Conservation (phyloP, 805 yeast species). For the Starmera dryadoides region DNA sequence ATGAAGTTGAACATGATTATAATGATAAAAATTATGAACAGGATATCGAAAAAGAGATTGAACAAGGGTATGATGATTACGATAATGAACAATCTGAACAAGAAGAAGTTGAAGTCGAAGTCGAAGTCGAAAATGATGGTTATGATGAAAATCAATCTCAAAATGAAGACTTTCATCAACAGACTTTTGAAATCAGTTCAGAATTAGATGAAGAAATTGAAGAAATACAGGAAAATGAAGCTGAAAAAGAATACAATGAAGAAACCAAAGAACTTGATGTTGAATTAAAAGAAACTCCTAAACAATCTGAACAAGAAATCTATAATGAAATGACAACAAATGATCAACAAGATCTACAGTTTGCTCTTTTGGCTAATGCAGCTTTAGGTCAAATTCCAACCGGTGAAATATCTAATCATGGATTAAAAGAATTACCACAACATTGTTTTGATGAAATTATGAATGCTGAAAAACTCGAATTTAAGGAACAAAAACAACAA, state of each 20-base stretch:
- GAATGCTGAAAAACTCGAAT: too few species aligned
- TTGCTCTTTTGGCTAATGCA: neutral
- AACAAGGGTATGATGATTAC: constrained; percentile 1
- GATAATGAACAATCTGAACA: constrained; percentile 1
- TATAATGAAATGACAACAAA: neutral
- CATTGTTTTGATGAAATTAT: too few species aligned
- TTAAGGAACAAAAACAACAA: too few species aligned
- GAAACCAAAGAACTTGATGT: neutral
- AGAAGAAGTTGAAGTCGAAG: neutral
- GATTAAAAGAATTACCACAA: too few species aligned
- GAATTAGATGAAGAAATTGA: too few species aligned
- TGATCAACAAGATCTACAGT: neutral
- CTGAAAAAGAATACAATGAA: neutral
- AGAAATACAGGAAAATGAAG: too few species aligned
- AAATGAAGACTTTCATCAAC: too few species aligned
- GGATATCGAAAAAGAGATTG: neutral
- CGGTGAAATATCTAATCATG: too few species aligned
- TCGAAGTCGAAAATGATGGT: neutral
- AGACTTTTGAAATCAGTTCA: too few species aligned
- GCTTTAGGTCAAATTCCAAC: neutral
- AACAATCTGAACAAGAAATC: neutral
- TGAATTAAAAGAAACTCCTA: neutral
- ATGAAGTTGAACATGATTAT: neutral
- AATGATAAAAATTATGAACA: neutral
- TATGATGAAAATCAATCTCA: neutral